Conservation (phyloP, 805 yeast species). For the Jamesozyma lodderae region DNA sequence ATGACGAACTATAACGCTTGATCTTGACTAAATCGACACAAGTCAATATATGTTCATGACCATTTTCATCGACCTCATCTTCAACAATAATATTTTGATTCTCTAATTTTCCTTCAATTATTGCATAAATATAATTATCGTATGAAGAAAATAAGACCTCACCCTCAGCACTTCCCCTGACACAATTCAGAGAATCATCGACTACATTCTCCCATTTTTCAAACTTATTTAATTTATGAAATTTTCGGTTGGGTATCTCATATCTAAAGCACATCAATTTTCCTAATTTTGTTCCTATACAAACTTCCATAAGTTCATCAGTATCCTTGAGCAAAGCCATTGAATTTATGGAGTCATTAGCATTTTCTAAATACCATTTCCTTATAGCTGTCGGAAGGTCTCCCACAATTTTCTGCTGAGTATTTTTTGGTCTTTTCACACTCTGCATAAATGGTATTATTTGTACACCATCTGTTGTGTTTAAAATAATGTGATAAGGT, state of each 20-base stretch:
- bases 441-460: constrained; percentile 7
- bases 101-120: constrained; percentile 6
- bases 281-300: constrained; percentile 12
- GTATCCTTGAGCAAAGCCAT: constrained; percentile 1
- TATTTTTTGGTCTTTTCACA: too few relatives aligned
- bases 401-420: too few relatives aligned
- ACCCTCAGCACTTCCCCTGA: constrained; percentile 1
- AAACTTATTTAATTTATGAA: constrained; percentile 4
- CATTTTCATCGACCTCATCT: neutral
- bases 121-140: constrained; percentile 11
- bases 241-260: constrained; percentile 4
- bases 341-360: constrained; percentile 2
- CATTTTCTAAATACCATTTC: constrained; percentile 2
- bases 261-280: constrained; percentile 6
- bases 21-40: constrained; percentile 11
- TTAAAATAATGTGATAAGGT: constrained; percentile 7
- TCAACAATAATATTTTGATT: constrained; percentile 1
- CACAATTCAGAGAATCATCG: constrained; percentile 4
- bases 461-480: constrained; percentile 13
- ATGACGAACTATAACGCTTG: constrained; percentile 10
- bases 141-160: constrained; percentile 7
- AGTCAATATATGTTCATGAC: constrained; percentile 3
- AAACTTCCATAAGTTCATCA: neutral
- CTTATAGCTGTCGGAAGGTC: too few relatives aligned
- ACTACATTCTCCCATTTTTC: constrained; percentile 3